Evolutionary conservation across 2,329 filamentous ascomycete species (phyloP), one percentile per base, ranked within the genome.

Genomic region (Hypoxylon sp.): DNA sequence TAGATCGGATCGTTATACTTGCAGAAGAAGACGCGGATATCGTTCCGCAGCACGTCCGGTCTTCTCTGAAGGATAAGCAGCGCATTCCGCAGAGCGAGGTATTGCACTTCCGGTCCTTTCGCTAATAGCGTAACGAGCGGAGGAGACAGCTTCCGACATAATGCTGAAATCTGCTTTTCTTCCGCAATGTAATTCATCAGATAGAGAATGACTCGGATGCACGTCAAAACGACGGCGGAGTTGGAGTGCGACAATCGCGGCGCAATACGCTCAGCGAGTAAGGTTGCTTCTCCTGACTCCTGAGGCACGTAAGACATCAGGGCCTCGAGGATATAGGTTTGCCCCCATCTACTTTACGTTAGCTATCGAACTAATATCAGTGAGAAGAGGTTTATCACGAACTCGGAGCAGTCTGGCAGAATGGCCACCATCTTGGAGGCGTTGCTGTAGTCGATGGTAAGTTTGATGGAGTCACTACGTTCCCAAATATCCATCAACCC

Each of bases 1-100:
- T 98, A 99, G 64, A 99, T 99, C 0, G 95, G 95, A 72, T 99
- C 95, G 74, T 99, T 99, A 78, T 99, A 99, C 81, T 99, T 99
- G 86, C 95, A 99, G 78, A 99, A 99, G 78, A 99, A 99, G 26
- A 99, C 95, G 42, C 95, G 87, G 62, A 99, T 98, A 74, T 99
- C 95, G 75, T 97, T 98, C 63, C 92, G 87, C 50, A 99, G 77
- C 7, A 99, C 94, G 70, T 98, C 95, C 0, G 95, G 95, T 53
- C 94, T 84, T 68, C 94, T 84, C 74, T 99, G 95, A 48, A 99
- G 80, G 66, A 99, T 99, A 11, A 99, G 81, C 2, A 99, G 83
- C 0, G 95, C 95, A 72, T 99, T 99, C 62, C 95, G 84, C 15
- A 99, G 83, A 0, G 95, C 95, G 5, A 99, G 83, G 72, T 99